Evolutionary conservation across 805 yeast species (phyloP).

Genomic region (Saccharomyces cerevisiae): DNA sequence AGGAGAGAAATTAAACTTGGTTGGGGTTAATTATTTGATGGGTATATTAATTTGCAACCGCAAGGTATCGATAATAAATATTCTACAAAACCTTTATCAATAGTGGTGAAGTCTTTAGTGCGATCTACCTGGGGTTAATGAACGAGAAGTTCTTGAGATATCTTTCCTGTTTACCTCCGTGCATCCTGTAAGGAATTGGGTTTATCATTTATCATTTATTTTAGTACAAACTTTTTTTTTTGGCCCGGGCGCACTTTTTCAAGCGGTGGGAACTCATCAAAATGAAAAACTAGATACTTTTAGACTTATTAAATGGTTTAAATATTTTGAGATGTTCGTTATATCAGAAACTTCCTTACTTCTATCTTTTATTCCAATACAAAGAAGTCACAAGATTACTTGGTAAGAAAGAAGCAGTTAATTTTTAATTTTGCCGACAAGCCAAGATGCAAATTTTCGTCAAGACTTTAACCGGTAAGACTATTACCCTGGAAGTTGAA

Average conservation of each 20-base stretch:
- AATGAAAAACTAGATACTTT: background rate
- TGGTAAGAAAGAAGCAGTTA: slow-evolving; percentile 34
- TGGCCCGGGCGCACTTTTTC: background rate
- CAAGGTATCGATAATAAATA: no score
- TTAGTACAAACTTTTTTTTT: background rate
- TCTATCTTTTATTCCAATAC: no score
- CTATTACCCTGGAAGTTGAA: slow-evolving; percentile 96
- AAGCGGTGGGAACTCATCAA: background rate
- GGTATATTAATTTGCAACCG: background rate
- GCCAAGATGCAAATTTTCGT: slow-evolving; percentile 90
- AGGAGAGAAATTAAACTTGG: no score
- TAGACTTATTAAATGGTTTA: slow-evolving; percentile 4
- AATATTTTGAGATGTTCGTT: slow-evolving; percentile 17
- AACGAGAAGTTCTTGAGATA: background rate
- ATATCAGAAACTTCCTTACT: no score
- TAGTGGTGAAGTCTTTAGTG: no score
- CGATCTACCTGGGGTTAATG: no score
- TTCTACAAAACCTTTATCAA: background rate
- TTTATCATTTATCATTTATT: background rate
- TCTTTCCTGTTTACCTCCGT: background rate
- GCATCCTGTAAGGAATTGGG: background rate
- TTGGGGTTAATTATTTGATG: no score
- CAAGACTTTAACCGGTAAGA: slow-evolving; percentile 98
- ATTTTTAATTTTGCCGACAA: slow-evolving; percentile 37
- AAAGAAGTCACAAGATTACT: slow-evolving; percentile 6